Conservation (phyloP, 2,329 filamentous ascomycete species). For the Lasiodiplodia citricola region DNA sequence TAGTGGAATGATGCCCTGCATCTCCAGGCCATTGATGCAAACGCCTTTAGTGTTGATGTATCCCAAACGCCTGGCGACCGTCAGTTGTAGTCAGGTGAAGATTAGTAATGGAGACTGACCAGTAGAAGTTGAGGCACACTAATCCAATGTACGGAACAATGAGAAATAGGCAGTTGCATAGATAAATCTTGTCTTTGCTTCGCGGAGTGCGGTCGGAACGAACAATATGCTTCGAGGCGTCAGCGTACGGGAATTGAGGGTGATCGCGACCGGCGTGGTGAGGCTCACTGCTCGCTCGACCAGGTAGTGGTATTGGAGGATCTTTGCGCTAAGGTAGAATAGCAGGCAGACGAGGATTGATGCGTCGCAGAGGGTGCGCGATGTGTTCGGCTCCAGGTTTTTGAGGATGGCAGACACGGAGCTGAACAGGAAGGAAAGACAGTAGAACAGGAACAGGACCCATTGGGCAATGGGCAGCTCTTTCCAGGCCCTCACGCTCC, state of each 20-base stretch:
- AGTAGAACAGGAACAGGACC: neutral
- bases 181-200: slow-evolving; percentile 62
- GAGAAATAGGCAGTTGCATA: slow-evolving; percentile 67
- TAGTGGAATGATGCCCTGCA: slow-evolving; percentile 12
- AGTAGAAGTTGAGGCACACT: slow-evolving; percentile 13
- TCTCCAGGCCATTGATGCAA: slow-evolving; percentile 18
- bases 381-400: slow-evolving; percentile 8
- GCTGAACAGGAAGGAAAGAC: slow-evolving; percentile 13
- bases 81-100: neutral
- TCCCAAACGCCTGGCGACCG: neutral
- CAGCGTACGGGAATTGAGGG: too few relatives aligned
- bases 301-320: slow-evolving; percentile 69
- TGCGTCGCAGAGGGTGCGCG: neutral
- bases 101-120: neutral
- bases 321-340: slow-evolving; percentile 69
- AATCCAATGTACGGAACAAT: slow-evolving; percentile 32
- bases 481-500: slow-evolving; percentile 13
- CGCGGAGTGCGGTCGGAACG: slow-evolving; percentile 58
- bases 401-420: slow-evolving; percentile 10
- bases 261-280: neutral
- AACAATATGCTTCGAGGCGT: slow-evolving; percentile 58
- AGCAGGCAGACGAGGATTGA: slow-evolving; percentile 44
- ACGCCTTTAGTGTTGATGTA: slow-evolving; percentile 6
- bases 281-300: slow-evolving; percentile 64
- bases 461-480: neutral